These are phyloP conservation scores for Rhipidocladum racemiflorum DNA, from an alignment of 176 grass and related monocot species.

Conservation along the genomic window DNA sequence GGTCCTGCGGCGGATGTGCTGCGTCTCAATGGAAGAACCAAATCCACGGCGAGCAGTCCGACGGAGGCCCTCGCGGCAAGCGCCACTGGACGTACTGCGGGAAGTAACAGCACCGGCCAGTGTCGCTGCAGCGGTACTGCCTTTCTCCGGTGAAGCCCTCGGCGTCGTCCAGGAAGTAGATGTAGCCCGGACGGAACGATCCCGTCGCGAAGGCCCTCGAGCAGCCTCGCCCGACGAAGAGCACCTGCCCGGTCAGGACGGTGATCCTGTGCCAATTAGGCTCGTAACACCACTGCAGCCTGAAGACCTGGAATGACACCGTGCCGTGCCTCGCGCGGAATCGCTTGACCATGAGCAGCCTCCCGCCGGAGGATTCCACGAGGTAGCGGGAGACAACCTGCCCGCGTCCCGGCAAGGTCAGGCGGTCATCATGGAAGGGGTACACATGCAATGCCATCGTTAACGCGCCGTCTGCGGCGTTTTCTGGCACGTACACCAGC, in stretches of 20 bases:
- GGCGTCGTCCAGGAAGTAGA: slow-evolving; percentile 29
- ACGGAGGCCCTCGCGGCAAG: background rate
- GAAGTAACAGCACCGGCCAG: background rate
- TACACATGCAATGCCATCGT: background rate
- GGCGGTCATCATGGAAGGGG: no score
- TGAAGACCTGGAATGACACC: slow-evolving; percentile 11
- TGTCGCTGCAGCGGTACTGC: background rate
- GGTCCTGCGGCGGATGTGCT: no score
- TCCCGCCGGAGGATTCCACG: background rate
- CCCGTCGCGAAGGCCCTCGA: slow-evolving; percentile 3
- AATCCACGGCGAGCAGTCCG: background rate
- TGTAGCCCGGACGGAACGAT: background rate
- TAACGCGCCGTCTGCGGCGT: background rate
- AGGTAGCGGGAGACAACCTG: background rate
- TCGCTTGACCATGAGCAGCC: slow-evolving; percentile 2
- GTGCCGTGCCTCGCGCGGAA: background rate
- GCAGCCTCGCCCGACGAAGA: slow-evolving; percentile 29
- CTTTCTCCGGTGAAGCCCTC: background rate
- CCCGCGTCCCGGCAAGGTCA: background rate
- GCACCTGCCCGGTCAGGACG: background rate
- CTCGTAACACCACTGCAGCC: background rate
- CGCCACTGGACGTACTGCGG: background rate
- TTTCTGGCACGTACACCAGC: background rate
- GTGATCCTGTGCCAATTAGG: background rate
- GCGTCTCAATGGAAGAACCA: no score